Conservation (phyloP, 1,284 basidiomycete genomes). For the Fistulina hepatica region DNA sequence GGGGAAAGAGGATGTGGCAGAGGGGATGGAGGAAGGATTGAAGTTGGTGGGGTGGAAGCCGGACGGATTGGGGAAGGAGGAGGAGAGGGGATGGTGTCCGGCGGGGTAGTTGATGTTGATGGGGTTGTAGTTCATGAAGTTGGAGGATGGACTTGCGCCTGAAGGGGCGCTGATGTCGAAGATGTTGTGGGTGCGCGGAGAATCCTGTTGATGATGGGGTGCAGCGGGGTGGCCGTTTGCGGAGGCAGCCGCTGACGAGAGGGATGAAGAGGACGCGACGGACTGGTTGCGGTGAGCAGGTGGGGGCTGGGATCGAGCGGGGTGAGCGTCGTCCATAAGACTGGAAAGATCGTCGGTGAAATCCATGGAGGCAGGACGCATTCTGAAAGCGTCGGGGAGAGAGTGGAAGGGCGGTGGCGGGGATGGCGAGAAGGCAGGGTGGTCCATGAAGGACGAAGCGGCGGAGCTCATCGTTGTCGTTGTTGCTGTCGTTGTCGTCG, state of each 20-base stretch:
- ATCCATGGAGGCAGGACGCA: too few relatives aligned
- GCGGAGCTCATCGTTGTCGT: too few relatives aligned
- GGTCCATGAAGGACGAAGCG: too few relatives aligned
- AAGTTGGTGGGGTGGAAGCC: constrained; percentile 3
- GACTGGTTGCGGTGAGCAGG: constrained; percentile 9
- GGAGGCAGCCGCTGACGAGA: constrained; percentile 25
- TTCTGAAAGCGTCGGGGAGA: too few relatives aligned
- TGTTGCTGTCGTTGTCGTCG: too few relatives aligned
- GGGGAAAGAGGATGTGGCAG: constrained; percentile 9
- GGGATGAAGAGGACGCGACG: constrained; percentile 8
- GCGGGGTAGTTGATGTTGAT: constrained; percentile 17
- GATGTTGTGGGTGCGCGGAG: constrained; percentile 50
- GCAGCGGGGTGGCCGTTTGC: constrained; percentile 21
- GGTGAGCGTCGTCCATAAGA: constrained; percentile 35
- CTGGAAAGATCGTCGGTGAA: constrained; percentile 53
- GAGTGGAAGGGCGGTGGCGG: too few relatives aligned
- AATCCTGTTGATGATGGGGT: constrained; percentile 24
- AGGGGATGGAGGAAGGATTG: constrained; percentile 1
- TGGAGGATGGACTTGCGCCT: too few relatives aligned
- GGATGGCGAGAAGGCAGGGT: too few relatives aligned
- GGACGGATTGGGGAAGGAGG: constrained; percentile 21
- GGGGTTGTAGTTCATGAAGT: constrained; percentile 16
- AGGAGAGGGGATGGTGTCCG: constrained; percentile 10
- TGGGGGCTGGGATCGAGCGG: constrained; percentile 18
- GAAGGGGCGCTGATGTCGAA: constrained; percentile 52